Evolutionary conservation across 441 rosid species (phyloP).

Genomic region (Isatis lusitanica): DNA sequence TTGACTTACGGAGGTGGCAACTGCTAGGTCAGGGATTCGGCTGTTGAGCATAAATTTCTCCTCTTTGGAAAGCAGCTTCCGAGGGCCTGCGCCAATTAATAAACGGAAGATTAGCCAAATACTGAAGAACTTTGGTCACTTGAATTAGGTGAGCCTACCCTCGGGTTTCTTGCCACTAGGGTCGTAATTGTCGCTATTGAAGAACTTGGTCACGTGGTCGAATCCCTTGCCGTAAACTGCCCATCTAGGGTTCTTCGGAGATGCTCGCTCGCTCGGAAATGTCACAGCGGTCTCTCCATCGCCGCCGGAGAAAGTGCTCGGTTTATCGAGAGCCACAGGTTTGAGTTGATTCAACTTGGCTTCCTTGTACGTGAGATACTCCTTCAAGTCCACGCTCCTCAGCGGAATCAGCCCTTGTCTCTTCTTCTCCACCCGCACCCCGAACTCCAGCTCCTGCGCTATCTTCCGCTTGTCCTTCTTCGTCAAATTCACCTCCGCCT

Average conservation of each 20-base stretch:
- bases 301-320: conserved; percentile 30
- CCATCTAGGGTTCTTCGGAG: conserved; percentile 83
- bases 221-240: conserved; percentile 88
- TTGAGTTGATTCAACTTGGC: conserved; percentile 65
- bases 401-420: conserved; percentile 59
- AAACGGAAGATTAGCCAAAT: background rate
- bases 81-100: conserved; percentile 40
- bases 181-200: conserved; percentile 59
- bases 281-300: conserved; percentile 25
- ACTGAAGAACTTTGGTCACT: background rate
- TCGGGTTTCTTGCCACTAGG: conserved; percentile 54
- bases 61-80: conserved; percentile 74
- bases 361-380: conserved; percentile 55
- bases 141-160: conserved; percentile 42
- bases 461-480: conserved; percentile 84
- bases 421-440: conserved; percentile 71
- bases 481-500: conserved; percentile 74
- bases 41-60: conserved; percentile 73
- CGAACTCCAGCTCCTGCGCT: conserved; percentile 73
- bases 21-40: conserved; percentile 64
- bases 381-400: conserved; percentile 60
- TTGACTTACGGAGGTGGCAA: conserved; percentile 75
- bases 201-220: conserved; percentile 69
- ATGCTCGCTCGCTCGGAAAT: conserved; percentile 50
- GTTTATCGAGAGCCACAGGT: conserved; percentile 65